Conservation (phyloP, 2,329 filamentous ascomycete genomes). For the Talaromyces sp. region DNA sequence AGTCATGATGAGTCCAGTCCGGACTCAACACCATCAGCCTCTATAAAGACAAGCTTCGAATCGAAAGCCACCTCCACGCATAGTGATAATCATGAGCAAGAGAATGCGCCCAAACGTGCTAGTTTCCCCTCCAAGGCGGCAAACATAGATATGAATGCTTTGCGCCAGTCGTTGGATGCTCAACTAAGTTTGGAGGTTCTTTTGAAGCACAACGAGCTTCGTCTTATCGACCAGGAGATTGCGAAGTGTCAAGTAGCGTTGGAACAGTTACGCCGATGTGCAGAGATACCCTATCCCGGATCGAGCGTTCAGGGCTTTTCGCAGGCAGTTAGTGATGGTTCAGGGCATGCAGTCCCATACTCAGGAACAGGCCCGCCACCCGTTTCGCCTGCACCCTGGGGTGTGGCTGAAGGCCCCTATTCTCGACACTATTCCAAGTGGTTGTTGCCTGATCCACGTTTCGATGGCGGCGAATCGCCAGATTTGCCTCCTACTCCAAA, state of each 20-base stretch:
- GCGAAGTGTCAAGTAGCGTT: constrained; percentile 91
- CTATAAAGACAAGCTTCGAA: not conserved
- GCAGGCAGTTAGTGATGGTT: constrained; percentile 65
- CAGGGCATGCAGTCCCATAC: constrained; percentile 63
- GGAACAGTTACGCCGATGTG: constrained; percentile 88
- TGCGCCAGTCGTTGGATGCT: constrained; percentile 70
- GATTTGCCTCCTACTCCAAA: constrained; percentile 21
- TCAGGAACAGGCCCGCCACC: constrained; percentile 61
- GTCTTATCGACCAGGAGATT: constrained; percentile 90
- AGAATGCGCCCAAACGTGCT: constrained; percentile 14
- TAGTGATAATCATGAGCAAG: constrained; percentile 6
- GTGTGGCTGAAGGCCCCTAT: constrained; percentile 87
- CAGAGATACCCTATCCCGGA: constrained; percentile 83
- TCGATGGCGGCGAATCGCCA: constrained; percentile 60
- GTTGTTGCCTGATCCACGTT: constrained; percentile 82
- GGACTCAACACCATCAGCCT: not conserved
- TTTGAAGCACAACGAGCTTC: constrained; percentile 88
- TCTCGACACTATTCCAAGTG: constrained; percentile 91
- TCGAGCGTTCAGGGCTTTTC: constrained; percentile 56
- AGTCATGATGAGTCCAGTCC: not conserved
- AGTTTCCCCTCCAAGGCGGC: constrained; percentile 19
- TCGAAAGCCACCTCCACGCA: not conserved
- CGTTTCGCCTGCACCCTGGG: constrained; percentile 78
- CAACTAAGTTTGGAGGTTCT: constrained; percentile 89
- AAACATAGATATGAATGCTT: constrained; percentile 40